These are phyloP conservation scores for Phialophora tarda DNA, from an alignment of 2,329 filamentous ascomycete genomes.

Conservation along the genomic window DNA sequence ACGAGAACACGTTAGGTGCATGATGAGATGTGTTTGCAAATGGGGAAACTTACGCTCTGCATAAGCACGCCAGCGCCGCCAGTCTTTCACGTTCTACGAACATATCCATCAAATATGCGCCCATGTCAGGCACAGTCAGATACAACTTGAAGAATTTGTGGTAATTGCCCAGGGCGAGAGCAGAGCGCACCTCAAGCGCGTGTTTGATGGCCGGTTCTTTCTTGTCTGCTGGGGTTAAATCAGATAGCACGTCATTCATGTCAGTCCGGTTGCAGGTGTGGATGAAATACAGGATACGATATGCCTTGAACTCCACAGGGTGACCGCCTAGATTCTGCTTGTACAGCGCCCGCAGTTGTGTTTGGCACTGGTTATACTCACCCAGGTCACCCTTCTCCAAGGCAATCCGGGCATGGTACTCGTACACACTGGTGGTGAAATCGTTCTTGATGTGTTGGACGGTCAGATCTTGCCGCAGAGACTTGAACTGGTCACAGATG, in stretches of 20 bases:
- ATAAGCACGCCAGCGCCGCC: constrained; percentile 86
- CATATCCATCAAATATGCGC: constrained; percentile 98
- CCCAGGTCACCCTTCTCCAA: constrained; percentile 98
- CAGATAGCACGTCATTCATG: constrained; percentile 96
- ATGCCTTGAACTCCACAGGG: constrained; percentile 95
- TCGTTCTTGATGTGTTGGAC: constrained; percentile 97
- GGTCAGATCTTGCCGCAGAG: constrained; percentile 94
- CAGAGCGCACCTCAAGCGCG: constrained; percentile 87
- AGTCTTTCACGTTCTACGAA: constrained; percentile 94
- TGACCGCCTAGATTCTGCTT: constrained; percentile 84
- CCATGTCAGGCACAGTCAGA: constrained; percentile 93
- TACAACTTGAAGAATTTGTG: constrained; percentile 98
- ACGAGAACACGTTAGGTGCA: constrained; percentile 53
- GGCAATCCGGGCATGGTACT: constrained; percentile 96
- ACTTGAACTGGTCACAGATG: constrained; percentile 99
- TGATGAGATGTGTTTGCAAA: neutral
- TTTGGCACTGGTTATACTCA: constrained; percentile 99
- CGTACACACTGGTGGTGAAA: constrained; percentile 95
- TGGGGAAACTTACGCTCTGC: constrained; percentile 81
- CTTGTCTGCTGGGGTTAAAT: constrained; percentile 98
- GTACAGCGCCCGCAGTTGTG: constrained; percentile 92
- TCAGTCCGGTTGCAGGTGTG: constrained; percentile 97
- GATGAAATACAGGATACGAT: constrained; percentile 99
- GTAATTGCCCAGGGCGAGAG: constrained; percentile 91
- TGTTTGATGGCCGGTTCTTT: constrained; percentile 82